Percentiles rank a stretch among this genome's conserved stretches.
phyloP scores from a whole-genome alignment of 352 stramenopile species.

The Elongisporangium anandrum region DNA sequence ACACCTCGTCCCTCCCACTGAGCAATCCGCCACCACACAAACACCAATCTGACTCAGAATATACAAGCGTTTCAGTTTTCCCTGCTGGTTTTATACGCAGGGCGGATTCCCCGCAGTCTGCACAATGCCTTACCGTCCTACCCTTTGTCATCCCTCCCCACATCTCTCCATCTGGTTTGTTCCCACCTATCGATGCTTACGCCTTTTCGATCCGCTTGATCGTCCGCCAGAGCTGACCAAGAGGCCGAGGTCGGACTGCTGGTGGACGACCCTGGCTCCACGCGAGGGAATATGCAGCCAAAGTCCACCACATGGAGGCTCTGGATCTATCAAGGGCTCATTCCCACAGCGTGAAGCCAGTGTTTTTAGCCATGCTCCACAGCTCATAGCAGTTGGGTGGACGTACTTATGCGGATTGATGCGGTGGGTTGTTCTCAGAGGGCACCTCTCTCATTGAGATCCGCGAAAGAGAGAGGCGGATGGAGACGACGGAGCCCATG shows the following conservation, averaged over 20 bases:
- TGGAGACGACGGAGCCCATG: constrained; percentile 2
- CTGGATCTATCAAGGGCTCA: not conserved
- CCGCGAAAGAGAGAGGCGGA: not conserved
- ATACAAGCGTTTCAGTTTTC: not conserved
- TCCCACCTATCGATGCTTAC: not conserved
- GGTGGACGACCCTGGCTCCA: not conserved
- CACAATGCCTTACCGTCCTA: not conserved
- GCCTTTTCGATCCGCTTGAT: not conserved
- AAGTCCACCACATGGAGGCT: not conserved
- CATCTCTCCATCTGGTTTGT: not conserved
- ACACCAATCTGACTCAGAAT: not conserved
- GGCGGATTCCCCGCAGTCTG: not conserved
- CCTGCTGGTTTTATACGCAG: not conserved
- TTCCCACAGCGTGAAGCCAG: no score
- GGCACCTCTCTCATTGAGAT: not conserved
- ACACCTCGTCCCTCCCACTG: not conserved
- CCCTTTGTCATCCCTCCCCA: not conserved
- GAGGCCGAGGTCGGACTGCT: not conserved
- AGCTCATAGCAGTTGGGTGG: no score
- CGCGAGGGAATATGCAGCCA: not conserved
- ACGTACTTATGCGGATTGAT: not conserved
- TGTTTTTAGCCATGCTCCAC: no score
- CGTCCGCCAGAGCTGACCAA: not conserved
- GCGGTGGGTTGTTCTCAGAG: not conserved
- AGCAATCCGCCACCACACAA: not conserved